Evolutionary conservation across 2,329 filamentous ascomycete genomes (phyloP).

Genomic region (Mollisia scopiformis): DNA sequence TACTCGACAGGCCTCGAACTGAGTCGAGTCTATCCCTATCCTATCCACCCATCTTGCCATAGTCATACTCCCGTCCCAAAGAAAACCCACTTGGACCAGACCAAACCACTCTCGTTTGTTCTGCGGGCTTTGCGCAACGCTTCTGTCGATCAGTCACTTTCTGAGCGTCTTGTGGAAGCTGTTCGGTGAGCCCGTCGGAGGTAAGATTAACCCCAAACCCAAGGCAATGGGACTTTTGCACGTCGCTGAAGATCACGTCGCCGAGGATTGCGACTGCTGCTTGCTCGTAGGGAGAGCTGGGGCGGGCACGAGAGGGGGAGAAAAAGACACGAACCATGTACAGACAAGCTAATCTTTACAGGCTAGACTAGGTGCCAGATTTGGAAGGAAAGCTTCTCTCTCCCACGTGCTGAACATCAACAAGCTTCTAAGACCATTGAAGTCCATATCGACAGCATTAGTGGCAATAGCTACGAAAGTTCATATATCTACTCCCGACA

Average conservation of each 20-base stretch:
- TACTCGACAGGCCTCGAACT: constrained; percentile 14
- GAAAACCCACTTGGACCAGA: too few relatives aligned
- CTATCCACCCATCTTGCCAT: neutral
- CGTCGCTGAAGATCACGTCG: neutral
- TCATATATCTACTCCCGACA: constrained; percentile 20
- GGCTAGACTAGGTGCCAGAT: constrained; percentile 1
- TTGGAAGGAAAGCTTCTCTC: neutral
- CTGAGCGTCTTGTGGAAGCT: constrained; percentile 1
- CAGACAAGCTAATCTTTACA: constrained; percentile 6
- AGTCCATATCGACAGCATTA: constrained; percentile 14
- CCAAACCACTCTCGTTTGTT: neutral
- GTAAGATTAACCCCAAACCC: constrained; percentile 8
- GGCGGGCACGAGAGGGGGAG: neutral
- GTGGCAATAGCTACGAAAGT: constrained; percentile 4
- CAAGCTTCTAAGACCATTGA: constrained; percentile 10
- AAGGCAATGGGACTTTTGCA: neutral
- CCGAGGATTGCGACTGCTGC: neutral
- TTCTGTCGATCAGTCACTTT: constrained; percentile 13
- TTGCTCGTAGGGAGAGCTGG: neutral
- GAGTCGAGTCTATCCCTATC: too few relatives aligned
- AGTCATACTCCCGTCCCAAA: neutral
- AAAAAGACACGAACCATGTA: too few relatives aligned
- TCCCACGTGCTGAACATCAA: constrained; percentile 16
- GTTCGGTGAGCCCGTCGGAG: constrained; percentile 6
- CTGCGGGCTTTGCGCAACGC: constrained; percentile 9